These are phyloP conservation scores for Hirsutella rhossiliensis DNA, from an alignment of 2,329 filamentous ascomycete species.

Conservation along the genomic window DNA sequence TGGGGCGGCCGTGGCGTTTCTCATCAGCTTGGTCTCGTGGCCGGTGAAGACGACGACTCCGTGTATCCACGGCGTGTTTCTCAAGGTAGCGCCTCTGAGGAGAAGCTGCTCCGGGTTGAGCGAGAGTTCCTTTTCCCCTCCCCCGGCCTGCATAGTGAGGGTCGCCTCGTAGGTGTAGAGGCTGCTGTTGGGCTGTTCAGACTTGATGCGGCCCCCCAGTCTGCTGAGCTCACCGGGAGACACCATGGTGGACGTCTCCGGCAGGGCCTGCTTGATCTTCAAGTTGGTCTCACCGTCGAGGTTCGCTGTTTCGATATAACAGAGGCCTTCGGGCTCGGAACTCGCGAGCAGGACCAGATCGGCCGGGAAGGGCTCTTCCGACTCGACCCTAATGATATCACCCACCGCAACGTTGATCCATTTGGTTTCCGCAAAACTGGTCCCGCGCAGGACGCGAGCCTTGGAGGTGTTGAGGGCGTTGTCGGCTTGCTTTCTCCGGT, in stretches of 20 bases:
- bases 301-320: slow-evolving; percentile 98
- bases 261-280: slow-evolving; percentile 96
- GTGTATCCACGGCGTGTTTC: slow-evolving; percentile 96
- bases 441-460: slow-evolving; percentile 71
- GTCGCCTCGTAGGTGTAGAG: slow-evolving; percentile 97
- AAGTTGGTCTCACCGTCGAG: slow-evolving; percentile 95
- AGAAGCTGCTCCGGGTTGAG: slow-evolving; percentile 87
- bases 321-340: slow-evolving; percentile 92
- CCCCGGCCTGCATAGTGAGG: slow-evolving; percentile 78
- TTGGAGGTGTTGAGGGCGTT: slow-evolving; percentile 79
- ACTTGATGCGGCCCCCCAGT: slow-evolving; percentile 75
- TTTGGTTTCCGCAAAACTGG: slow-evolving; percentile 72
- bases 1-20: slow-evolving; percentile 90
- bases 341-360: slow-evolving; percentile 87
- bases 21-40: slow-evolving; percentile 97
- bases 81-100: slow-evolving; percentile 80
- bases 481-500: slow-evolving; percentile 78
- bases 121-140: slow-evolving; percentile 84
- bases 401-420: slow-evolving; percentile 93
- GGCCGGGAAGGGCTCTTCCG: slow-evolving; percentile 88
- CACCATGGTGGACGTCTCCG: slow-evolving; percentile 80
- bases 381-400: slow-evolving; percentile 86
- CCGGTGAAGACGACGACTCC: slow-evolving; percentile 87
- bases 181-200: slow-evolving; percentile 96
- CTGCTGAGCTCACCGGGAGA: slow-evolving; percentile 77